Evolutionary conservation across 805 yeast genomes (phyloP).

Genomic region (Tetrapisispora taiwanensis): DNA sequence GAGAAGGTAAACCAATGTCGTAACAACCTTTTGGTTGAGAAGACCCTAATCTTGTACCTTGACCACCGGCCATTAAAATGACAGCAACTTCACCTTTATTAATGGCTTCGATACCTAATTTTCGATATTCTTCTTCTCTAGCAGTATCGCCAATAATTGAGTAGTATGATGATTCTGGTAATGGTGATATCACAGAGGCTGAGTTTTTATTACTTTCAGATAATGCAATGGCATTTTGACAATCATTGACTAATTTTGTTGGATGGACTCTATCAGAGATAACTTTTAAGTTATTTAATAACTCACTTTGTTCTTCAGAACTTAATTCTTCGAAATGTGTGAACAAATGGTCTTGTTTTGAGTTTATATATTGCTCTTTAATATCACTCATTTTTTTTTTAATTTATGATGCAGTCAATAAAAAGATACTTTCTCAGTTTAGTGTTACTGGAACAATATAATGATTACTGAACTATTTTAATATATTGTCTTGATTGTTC

Average conservation of each 20-base stretch:
- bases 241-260: slow-evolving; percentile 30
- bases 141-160: slow-evolving; percentile 32
- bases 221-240: slow-evolving; percentile 35
- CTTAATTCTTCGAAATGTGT: slow-evolving; percentile 35
- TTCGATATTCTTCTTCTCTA: slow-evolving; percentile 34
- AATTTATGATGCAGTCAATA: no score
- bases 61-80: slow-evolving; percentile 95
- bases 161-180: slow-evolving; percentile 46
- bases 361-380: slow-evolving; percentile 31
- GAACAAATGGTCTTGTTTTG: slow-evolving; percentile 48
- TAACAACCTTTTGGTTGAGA: slow-evolving; percentile 89
- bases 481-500: no score
- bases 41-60: slow-evolving; percentile 92
- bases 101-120: slow-evolving; percentile 59
- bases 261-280: slow-evolving; percentile 15
- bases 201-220: slow-evolving; percentile 21
- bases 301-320: slow-evolving; percentile 27
- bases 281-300: slow-evolving; percentile 27
- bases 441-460: no score
- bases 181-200: slow-evolving; percentile 31
- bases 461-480: no score
- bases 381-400: slow-evolving; percentile 5
- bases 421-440: no score
- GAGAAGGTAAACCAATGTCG: slow-evolving; percentile 75
- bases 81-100: slow-evolving; percentile 72